Conservation (phyloP, 2,329 filamentous ascomycete genomes). For the Claviceps lovelessii region DNA sequence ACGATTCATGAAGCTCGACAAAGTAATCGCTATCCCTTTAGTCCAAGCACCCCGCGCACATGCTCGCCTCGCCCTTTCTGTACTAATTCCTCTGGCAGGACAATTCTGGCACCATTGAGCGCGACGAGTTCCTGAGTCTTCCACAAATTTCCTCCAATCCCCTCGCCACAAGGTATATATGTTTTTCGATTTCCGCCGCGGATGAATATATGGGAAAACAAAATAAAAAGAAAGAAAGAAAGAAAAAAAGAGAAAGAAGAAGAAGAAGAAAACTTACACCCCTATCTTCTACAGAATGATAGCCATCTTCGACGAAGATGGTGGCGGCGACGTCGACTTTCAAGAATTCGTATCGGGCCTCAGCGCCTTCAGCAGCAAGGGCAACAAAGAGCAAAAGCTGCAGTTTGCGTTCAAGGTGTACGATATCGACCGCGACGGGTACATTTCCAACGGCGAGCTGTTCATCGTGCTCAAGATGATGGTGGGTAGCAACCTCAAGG, state of each 20-base stretch:
- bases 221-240: not conserved
- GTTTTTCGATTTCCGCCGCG: not conserved
- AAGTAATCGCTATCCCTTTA: slow-evolving; percentile 37
- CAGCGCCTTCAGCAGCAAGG: slow-evolving; percentile 91
- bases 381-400: slow-evolving; percentile 98
- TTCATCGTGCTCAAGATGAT: slow-evolving; percentile 99
- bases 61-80: not conserved
- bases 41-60: not conserved
- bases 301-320: slow-evolving; percentile 97
- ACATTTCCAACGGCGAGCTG: slow-evolving; percentile 95
- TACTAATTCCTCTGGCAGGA: slow-evolving; percentile 41
- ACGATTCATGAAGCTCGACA: slow-evolving; percentile 98
- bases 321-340: slow-evolving; percentile 94
- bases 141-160: slow-evolving; percentile 97
- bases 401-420: slow-evolving; percentile 98
- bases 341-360: slow-evolving; percentile 95
- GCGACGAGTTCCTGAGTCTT: slow-evolving; percentile 92
- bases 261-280: too few relatives aligned
- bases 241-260: too few relatives aligned
- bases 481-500: slow-evolving; percentile 98
- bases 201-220: too few relatives aligned
- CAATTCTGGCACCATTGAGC: slow-evolving; percentile 95
- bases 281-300: slow-evolving; percentile 61
- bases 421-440: slow-evolving; percentile 96
- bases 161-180: slow-evolving; percentile 68